Evolutionary conservation across 1,284 basidiomycete genomes (phyloP).

Genomic region (Cryptococcus neoformans): DNA sequence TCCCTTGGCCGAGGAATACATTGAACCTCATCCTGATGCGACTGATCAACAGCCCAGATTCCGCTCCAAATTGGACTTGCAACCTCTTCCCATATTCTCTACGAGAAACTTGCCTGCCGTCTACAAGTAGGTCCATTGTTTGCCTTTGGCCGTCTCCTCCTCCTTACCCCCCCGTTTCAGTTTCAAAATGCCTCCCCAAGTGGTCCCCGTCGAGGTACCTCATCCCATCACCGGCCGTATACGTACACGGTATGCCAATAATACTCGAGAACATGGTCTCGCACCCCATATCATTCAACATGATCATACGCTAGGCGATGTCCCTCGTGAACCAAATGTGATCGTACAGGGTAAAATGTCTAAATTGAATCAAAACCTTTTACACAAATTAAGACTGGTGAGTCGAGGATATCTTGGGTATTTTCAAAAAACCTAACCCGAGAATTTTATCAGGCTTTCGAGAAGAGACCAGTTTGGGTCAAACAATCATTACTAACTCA

Average conservation of each 20-base stretch:
- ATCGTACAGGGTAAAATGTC: slow-evolving; percentile 44
- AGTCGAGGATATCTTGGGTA: no score
- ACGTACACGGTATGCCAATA: slow-evolving; percentile 32
- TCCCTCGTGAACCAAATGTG: slow-evolving; percentile 63
- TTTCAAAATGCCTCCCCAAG: slow-evolving; percentile 22
- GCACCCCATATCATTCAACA: slow-evolving; percentile 25
- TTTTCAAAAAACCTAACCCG: slow-evolving; percentile 6
- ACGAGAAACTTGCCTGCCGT: slow-evolving; percentile 48
- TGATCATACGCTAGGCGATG: slow-evolving; percentile 26
- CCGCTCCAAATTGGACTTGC: slow-evolving; percentile 34
- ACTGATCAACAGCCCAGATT: slow-evolving; percentile 18
- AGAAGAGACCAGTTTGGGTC: slow-evolving; percentile 79
- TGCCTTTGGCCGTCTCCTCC: neutral
- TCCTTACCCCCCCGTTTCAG: slow-evolving; percentile 5
- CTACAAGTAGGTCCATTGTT: slow-evolving; percentile 59
- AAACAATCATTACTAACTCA: slow-evolving; percentile 79
- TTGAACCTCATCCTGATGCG: slow-evolving; percentile 17
- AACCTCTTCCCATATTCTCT: slow-evolving; percentile 38
- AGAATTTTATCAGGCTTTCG: slow-evolving; percentile 54
- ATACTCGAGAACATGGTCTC: slow-evolving; percentile 21
- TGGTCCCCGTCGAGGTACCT: slow-evolving; percentile 26
- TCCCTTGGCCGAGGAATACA: slow-evolving; percentile 8
- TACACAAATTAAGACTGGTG: slow-evolving; percentile 61
- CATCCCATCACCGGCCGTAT: slow-evolving; percentile 31
- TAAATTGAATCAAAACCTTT: slow-evolving; percentile 49